These are phyloP conservation scores for Aspergillus fischeri DNA, from an alignment of 2,329 filamentous ascomycete species.

Conservation along the genomic window DNA sequence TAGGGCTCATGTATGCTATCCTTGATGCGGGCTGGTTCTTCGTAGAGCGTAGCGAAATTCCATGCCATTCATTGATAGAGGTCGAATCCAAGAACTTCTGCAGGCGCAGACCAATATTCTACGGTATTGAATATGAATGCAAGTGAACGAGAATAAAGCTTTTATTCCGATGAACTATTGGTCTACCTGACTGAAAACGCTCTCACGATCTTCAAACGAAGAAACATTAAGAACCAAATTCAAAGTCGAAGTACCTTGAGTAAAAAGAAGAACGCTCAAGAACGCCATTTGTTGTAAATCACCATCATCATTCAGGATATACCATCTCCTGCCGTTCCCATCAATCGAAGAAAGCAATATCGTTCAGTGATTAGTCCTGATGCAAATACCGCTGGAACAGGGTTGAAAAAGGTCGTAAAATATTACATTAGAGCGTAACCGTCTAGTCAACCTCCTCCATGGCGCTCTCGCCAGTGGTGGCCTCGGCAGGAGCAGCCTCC, in stretches of 20 bases:
- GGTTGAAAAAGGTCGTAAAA: conserved; percentile 7
- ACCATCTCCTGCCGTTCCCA: conserved; percentile 10
- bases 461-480: conserved; percentile 75
- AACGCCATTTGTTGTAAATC: conserved; percentile 17
- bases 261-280: conserved; percentile 20
- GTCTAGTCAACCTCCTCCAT: conserved; percentile 99
- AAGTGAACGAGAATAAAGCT: background rate
- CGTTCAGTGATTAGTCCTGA: conserved; percentile 6
- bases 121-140: background rate
- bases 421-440: conserved; percentile 11
- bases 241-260: background rate
- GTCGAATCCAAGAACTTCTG: background rate
- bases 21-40: background rate
- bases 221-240: background rate
- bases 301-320: conserved; percentile 15
- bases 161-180: background rate
- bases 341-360: conserved; percentile 15
- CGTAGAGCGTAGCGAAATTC: background rate
- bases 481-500: conserved; percentile 58
- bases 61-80: background rate
- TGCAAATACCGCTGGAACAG: conserved; percentile 13
- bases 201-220: background rate
- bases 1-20: background rate
- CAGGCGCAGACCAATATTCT: background rate
- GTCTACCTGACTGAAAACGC: background rate